phyloP scores from a whole-genome alignment of 169 alveolate genomes.

The Eimeria acervulina region DNA sequence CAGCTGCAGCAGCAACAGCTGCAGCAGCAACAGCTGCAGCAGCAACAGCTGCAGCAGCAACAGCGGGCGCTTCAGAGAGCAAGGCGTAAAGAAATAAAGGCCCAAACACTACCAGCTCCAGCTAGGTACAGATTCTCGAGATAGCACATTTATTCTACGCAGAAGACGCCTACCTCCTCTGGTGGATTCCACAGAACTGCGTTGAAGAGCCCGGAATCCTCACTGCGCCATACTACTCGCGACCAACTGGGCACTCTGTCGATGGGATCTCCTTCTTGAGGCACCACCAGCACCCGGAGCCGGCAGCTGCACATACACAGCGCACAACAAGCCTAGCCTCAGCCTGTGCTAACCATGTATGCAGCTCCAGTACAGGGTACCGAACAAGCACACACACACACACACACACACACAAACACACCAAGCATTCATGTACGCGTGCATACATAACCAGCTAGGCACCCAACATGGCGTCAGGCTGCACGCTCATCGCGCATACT shows the following conservation, averaged over 20 bases:
- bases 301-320: constrained; percentile 74
- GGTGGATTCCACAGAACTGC: constrained; percentile 94
- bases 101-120: background rate
- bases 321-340: background rate
- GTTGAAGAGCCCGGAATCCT: constrained; percentile 89
- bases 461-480: background rate
- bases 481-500: background rate
- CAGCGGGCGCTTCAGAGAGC: background rate
- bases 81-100: background rate
- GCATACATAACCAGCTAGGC: background rate
- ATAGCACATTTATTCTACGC: background rate
- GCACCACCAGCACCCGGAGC: constrained; percentile 67
- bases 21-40: too few relatives aligned
- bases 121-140: background rate
- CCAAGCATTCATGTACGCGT: too few relatives aligned
- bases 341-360: background rate
- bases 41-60: constrained; percentile 17
- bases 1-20: too few relatives aligned
- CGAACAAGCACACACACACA: too few relatives aligned
- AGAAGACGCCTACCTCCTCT: constrained; percentile 35
- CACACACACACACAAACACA: too few relatives aligned
- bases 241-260: constrained; percentile 96
- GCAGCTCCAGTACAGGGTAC: too few relatives aligned
- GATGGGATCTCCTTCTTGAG: constrained; percentile 88
- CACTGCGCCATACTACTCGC: constrained; percentile 89